Percentiles rank a stretch among this genome's conserved stretches.
phyloP scores from a whole-genome alignment of 768 basidiomycete species.

The Epithele typhae region DNA sequence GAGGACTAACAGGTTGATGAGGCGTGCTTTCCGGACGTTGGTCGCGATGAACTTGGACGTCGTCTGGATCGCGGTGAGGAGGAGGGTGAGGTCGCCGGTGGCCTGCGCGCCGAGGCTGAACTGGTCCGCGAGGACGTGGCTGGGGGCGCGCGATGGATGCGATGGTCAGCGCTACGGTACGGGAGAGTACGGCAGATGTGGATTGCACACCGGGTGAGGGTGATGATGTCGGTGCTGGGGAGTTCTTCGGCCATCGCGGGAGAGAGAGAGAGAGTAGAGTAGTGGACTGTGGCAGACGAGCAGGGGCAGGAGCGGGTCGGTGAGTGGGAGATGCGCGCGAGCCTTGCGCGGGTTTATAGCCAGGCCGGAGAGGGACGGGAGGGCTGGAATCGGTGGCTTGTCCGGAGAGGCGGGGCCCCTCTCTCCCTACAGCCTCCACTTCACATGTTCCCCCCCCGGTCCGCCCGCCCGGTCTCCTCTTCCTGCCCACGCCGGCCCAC shows the following conservation, averaged over 20 bases:
- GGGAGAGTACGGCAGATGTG: neutral
- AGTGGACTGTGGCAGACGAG: neutral
- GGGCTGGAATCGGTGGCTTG: conserved; percentile 4
- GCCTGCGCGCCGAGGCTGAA: conserved; percentile 75
- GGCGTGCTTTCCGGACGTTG: conserved; percentile 92
- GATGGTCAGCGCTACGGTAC: conserved; percentile 6
- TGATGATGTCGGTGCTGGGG: conserved; percentile 85
- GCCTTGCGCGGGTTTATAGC: conserved; percentile 4
- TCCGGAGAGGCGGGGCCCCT: conserved; percentile 11
- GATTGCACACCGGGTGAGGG: conserved; percentile 74
- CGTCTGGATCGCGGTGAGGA: conserved; percentile 93
- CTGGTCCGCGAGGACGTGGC: conserved; percentile 88
- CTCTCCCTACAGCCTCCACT: conserved; percentile 11
- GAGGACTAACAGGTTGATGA: conserved; percentile 96
- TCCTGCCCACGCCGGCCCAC: too few species aligned
- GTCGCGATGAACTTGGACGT: conserved; percentile 97
- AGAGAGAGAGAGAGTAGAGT: neutral
- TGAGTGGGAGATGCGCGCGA: conserved; percentile 6
- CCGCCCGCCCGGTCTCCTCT: too few species aligned
- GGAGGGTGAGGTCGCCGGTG: conserved; percentile 90
- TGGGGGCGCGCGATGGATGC: conserved; percentile 24
- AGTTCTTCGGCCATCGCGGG: conserved; percentile 38
- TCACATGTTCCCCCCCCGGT: conserved; percentile 9
- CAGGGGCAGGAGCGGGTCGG: neutral
- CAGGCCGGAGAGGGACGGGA: conserved; percentile 14